Evolutionary conservation across 2,329 filamentous ascomycete species (phyloP).

Genomic region (Neonectria hederae): DNA sequence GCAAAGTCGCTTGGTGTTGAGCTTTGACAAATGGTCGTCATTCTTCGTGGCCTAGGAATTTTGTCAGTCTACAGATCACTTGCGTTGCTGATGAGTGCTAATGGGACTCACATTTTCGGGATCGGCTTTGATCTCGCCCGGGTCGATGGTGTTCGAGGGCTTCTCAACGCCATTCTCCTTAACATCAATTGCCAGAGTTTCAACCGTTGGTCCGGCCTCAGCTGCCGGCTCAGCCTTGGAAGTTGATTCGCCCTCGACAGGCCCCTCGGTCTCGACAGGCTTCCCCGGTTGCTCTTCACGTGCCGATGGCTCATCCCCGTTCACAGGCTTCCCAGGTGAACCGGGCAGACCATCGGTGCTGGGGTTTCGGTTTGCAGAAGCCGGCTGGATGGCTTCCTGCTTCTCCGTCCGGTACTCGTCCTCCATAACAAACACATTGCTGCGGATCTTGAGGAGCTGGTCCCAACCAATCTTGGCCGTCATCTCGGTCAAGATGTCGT

Average conservation of each 20-base stretch:
- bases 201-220: conserved; percentile 46
- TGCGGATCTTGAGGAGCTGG: conserved; percentile 90
- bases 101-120: conserved; percentile 69
- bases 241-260: conserved; percentile 29
- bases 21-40: conserved; percentile 82
- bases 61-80: conserved; percentile 31
- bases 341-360: conserved; percentile 82
- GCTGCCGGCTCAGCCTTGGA: conserved; percentile 37
- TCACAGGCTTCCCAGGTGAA: conserved; percentile 68
- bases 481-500: conserved; percentile 93
- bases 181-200: background rate
- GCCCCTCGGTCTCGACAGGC: conserved; percentile 37
- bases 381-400: conserved; percentile 64
- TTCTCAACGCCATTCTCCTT: conserved; percentile 70
- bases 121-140: conserved; percentile 79
- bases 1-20: conserved; percentile 96
- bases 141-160: conserved; percentile 80
- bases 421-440: conserved; percentile 99
- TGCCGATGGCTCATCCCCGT: conserved; percentile 54
- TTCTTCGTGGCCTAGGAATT: conserved; percentile 65
- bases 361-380: conserved; percentile 71
- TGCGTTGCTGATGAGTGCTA: background rate
- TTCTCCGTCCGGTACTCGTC: conserved; percentile 96
- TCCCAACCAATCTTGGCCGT: conserved; percentile 98
- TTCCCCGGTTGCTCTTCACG: conserved; percentile 48